phyloP scores from a whole-genome alignment of 192 early-diverging fungal genomes.

The Neocallimastix lanati region DNA sequence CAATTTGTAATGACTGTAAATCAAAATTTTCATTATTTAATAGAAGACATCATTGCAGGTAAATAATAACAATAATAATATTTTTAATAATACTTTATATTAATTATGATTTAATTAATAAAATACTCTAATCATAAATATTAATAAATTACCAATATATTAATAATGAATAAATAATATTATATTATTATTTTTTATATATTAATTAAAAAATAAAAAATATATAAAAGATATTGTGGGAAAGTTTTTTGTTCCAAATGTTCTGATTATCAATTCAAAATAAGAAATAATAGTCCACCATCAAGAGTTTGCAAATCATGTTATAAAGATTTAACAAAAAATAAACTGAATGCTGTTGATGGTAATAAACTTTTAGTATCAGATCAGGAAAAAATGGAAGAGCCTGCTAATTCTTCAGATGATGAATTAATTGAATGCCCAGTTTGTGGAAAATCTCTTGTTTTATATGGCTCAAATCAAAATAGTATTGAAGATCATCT shows the following conservation, averaged over 20 bases:
- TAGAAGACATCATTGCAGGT: slow-evolving; percentile 78
- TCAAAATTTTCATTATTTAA: slow-evolving; percentile 53
- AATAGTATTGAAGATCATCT: neutral
- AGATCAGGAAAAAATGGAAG: neutral
- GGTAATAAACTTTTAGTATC: neutral
- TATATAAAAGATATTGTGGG: slow-evolving; percentile 45
- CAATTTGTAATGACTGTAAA: slow-evolving; percentile 45
- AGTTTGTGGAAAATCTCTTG: neutral
- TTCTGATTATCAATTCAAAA: slow-evolving; percentile 17
- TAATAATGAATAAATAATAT: too few species aligned
- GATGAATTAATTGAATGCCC: neutral
- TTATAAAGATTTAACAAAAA: slow-evolving; percentile 7
- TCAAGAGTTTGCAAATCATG: slow-evolving; percentile 9
- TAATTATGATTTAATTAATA: too few species aligned
- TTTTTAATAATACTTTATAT: neutral
- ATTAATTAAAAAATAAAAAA: neutral
- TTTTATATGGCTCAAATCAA: neutral
- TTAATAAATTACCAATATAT: too few species aligned
- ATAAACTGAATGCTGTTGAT: slow-evolving; percentile 8
- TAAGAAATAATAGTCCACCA: slow-evolving; percentile 28
- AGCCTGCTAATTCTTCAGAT: neutral
- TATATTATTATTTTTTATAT: too few species aligned
- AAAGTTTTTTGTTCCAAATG: slow-evolving; percentile 66
- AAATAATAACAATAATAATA: neutral
- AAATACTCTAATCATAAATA: too few species aligned